A percentile compares a stretch with the other conserved stretches of the same genome.
These are phyloP conservation scores for Trichoderma koningii DNA, from an alignment of 2,329 filamentous ascomycete genomes.

Conservation along the genomic window DNA sequence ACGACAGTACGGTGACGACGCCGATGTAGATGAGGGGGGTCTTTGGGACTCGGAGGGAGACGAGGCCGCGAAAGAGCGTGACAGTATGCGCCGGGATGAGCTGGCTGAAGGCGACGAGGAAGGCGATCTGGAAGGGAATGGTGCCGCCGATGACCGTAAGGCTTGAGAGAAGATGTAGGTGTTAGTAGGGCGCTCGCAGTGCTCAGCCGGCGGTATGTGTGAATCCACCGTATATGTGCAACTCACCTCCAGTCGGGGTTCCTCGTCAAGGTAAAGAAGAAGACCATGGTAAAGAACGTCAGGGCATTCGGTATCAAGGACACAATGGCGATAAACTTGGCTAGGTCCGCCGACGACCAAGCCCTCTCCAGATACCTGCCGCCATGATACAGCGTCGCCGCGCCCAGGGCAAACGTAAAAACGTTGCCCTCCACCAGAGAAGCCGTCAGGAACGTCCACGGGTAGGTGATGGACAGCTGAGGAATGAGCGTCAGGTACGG, in stretches of 20 bases:
- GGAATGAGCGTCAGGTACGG: conserved; percentile 89
- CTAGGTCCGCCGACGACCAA: conserved; percentile 90
- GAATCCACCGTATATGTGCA: background rate
- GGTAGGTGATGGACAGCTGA: conserved; percentile 79
- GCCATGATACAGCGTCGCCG: conserved; percentile 81
- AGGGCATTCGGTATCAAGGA: conserved; percentile 78
- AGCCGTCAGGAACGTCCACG: conserved; percentile 87
- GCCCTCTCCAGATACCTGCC: conserved; percentile 94
- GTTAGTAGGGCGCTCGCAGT: background rate
- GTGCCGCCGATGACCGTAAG: conserved; percentile 84
- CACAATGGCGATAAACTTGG: conserved; percentile 80
- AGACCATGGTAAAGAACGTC: conserved; percentile 70
- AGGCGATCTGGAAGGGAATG: conserved; percentile 85
- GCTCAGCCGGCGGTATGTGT: background rate
- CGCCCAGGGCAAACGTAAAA: conserved; percentile 78
- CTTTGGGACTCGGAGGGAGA: conserved; percentile 82
- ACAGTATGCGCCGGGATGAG: conserved; percentile 97
- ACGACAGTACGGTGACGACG: conserved; percentile 65
- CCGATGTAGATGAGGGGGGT: conserved; percentile 73
- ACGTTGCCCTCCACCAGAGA: conserved; percentile 92
- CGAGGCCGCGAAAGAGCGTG: conserved; percentile 81
- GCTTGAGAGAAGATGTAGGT: conserved; percentile 45
- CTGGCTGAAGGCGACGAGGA: conserved; percentile 96
- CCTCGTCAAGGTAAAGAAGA: conserved; percentile 71
- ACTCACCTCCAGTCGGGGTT: conserved; percentile 70